These are phyloP conservation scores for Suhomyces kunorum DNA, from an alignment of 1,139 yeast species.

Conservation along the genomic window DNA sequence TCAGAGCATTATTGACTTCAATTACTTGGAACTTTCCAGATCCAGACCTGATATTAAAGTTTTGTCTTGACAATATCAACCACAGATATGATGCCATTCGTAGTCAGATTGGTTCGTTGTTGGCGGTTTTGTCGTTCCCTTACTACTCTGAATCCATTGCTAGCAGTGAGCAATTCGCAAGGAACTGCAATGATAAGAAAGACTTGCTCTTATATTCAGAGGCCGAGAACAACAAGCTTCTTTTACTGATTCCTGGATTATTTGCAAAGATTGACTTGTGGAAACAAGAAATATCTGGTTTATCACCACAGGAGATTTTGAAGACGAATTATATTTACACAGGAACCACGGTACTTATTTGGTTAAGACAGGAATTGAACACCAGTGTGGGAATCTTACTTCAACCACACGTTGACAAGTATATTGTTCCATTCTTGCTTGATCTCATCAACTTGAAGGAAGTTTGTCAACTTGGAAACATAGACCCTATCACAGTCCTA, in stretches of 20 bases:
- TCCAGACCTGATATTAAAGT: slow-evolving; percentile 47
- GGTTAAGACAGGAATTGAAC: slow-evolving; percentile 44
- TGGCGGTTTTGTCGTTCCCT: slow-evolving; percentile 57
- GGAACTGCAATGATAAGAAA: slow-evolving; percentile 29
- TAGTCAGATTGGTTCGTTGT: slow-evolving; percentile 64
- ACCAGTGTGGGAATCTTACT: slow-evolving; percentile 46
- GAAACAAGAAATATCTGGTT: slow-evolving; percentile 36
- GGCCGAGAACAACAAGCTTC: slow-evolving; percentile 24
- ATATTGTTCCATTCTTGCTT: slow-evolving; percentile 72
- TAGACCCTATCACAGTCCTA: slow-evolving; percentile 57
- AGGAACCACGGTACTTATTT: slow-evolving; percentile 46
- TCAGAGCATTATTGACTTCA: slow-evolving; percentile 56
- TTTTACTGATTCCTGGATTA: slow-evolving; percentile 28
- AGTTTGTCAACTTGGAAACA: slow-evolving; percentile 72
- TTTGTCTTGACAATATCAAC: slow-evolving; percentile 48
- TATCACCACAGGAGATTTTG: slow-evolving; percentile 48
- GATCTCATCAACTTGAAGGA: slow-evolving; percentile 72
- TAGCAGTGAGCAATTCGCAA: slow-evolving; percentile 46
- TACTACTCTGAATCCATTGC: slow-evolving; percentile 53
- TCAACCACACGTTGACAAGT: slow-evolving; percentile 35
- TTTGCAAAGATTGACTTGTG: slow-evolving; percentile 50
- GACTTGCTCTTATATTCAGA: slow-evolving; percentile 32
- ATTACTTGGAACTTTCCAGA: slow-evolving; percentile 61
- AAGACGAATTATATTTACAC: slow-evolving; percentile 50
- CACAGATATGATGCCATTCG: slow-evolving; percentile 81